Conservation (phyloP, 2,329 filamentous ascomycete genomes). For the Cercospora sojina region DNA sequence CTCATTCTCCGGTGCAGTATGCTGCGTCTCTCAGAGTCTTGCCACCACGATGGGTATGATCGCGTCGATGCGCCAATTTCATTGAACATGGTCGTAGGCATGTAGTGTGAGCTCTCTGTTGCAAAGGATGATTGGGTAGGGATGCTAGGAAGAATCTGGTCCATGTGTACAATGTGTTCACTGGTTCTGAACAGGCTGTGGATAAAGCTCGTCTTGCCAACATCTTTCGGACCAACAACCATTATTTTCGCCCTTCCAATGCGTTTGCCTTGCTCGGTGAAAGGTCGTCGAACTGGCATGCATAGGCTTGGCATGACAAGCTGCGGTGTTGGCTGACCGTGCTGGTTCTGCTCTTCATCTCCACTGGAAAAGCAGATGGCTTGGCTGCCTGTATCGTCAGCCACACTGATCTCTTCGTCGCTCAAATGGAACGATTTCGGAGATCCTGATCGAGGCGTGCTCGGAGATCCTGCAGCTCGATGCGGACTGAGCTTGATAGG, state of each 20-base stretch:
- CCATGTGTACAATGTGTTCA: slow-evolving; percentile 91
- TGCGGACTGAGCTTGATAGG: slow-evolving; percentile 50
- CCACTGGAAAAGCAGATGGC: slow-evolving; percentile 54
- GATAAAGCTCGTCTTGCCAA: slow-evolving; percentile 84
- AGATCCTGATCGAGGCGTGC: slow-evolving; percentile 60
- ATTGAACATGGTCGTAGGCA: slow-evolving; percentile 31
- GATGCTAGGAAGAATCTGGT: slow-evolving; percentile 53
- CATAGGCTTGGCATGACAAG: slow-evolving; percentile 97
- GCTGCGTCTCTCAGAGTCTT: slow-evolving; percentile 68
- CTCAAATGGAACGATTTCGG: slow-evolving; percentile 58
- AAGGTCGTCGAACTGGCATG: slow-evolving; percentile 84
- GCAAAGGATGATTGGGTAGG: slow-evolving; percentile 28
- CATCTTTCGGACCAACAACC: slow-evolving; percentile 75
- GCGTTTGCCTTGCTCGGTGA: slow-evolving; percentile 79
- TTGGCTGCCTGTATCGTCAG: slow-evolving; percentile 57
- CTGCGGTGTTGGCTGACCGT: slow-evolving; percentile 57
- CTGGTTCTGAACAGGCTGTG: slow-evolving; percentile 83
- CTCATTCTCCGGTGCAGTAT: slow-evolving; percentile 65
- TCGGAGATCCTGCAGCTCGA: slow-evolving; percentile 53
- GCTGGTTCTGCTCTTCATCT: slow-evolving; percentile 53
- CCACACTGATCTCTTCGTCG: slow-evolving; percentile 55
- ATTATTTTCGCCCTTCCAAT: slow-evolving; percentile 88
- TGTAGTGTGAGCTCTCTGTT: slow-evolving; percentile 19
- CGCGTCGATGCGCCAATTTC: slow-evolving; percentile 50
- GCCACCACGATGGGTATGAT: slow-evolving; percentile 86